Conservation (phyloP, 768 basidiomycete species). For the Leccinum arenicola region DNA sequence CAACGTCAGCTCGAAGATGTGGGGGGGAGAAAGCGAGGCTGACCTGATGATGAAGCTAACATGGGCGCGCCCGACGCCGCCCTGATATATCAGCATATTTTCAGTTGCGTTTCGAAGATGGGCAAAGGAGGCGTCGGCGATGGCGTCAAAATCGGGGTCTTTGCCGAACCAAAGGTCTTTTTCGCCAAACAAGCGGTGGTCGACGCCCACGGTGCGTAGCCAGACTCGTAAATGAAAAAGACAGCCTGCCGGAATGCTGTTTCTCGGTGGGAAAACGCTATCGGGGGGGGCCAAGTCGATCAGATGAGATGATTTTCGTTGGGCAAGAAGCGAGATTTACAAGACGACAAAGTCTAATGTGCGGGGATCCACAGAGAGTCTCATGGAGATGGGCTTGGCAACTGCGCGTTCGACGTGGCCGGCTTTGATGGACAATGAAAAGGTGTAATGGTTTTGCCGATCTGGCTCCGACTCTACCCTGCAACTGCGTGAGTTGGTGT, state of each 20-base stretch:
- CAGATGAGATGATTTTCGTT: neutral
- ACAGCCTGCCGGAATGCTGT: constrained; percentile 50
- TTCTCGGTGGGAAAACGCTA: constrained; percentile 61
- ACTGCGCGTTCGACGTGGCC: constrained; percentile 55
- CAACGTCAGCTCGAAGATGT: neutral
- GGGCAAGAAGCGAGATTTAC: constrained; percentile 34
- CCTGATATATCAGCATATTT: constrained; percentile 53
- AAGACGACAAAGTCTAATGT: constrained; percentile 60
- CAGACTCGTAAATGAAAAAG: constrained; percentile 62
- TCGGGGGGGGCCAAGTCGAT: neutral
- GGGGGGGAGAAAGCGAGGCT: neutral
- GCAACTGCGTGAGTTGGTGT: constrained; percentile 8
- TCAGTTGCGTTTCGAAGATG: constrained; percentile 41
- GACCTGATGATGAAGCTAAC: constrained; percentile 57
- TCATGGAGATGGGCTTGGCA: constrained; percentile 45
- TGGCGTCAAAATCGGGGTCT: constrained; percentile 60
- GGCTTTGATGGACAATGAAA: constrained; percentile 52
- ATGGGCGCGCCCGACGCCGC: constrained; percentile 51
- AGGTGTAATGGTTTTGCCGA: constrained; percentile 40
- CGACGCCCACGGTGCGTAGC: constrained; percentile 54
- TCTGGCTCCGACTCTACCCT: constrained; percentile 31
- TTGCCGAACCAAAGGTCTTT: constrained; percentile 66
- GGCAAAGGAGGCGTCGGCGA: constrained; percentile 57
- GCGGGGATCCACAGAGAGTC: constrained; percentile 50
- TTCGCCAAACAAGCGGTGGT: constrained; percentile 62